Base-by-base conservation (phyloP, 345 rosid species). In the Rhizophora apiculata region DNA sequence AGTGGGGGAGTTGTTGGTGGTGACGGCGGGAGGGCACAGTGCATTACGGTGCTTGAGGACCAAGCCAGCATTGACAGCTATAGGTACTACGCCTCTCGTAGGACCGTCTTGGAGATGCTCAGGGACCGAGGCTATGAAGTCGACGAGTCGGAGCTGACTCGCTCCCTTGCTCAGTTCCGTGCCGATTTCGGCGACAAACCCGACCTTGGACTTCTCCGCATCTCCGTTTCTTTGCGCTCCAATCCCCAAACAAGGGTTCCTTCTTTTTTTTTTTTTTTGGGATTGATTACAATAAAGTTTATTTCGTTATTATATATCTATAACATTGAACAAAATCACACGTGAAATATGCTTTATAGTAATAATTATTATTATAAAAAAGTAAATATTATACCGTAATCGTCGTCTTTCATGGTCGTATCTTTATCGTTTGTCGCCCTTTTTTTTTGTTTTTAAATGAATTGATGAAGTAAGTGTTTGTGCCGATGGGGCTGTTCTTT, bases 91-190 rank as follows among this genome's bases (percentile, higher is more conserved):
- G 68, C 68, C 22, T 69, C 81, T 51, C 82, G 80, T 31, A 70
- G 65, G 66, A 83, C 75, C 18, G 73, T 74, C 63, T 26, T 74
- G 62, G 81, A 83, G 62, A 80, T 80, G 84, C 79, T 80, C 2
- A 65, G 62, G 20, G 81, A 80, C 75, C 71, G 84, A 16, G 86
- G 82, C 26, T 83, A 70, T 49, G 52, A 24, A 36, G 79, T 80
- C 19, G 21, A 74, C 22, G 64, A 65, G 60, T 52, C 79, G 2
- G 84, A 78, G 36, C 51, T 78, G 22, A 46, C 39, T 61, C 26
- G 74, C 49, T 75, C 86, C 3, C 64, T 80, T 62, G 2, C 68
- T 19, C 75, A 76, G 72, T 83, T 80, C 69, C 73, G 73, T 37
- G 24, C 64, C 2, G 34, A 43, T 20, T 78, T 75, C 51, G 79